These are phyloP conservation scores for Amanita thiersii DNA, from an alignment of 768 basidiomycete genomes.

Conservation along the genomic window DNA sequence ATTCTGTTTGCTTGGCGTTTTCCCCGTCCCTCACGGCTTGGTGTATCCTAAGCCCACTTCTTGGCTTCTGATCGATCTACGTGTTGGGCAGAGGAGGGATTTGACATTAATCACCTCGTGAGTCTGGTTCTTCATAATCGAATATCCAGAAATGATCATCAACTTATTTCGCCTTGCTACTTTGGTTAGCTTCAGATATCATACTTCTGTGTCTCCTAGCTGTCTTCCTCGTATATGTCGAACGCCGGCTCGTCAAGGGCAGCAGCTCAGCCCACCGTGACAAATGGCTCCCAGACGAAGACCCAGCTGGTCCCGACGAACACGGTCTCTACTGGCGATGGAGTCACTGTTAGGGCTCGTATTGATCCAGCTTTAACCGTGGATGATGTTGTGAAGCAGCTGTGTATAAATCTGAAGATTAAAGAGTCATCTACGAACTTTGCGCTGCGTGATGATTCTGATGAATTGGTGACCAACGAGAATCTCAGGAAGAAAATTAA, in stretches of 20 bases:
- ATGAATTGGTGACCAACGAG: slow-evolving; percentile 81
- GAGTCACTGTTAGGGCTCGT: slow-evolving; percentile 68
- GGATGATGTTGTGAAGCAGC: slow-evolving; percentile 76
- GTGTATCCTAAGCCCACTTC: too few relatives aligned
- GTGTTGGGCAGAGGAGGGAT: too few relatives aligned
- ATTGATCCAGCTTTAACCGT: slow-evolving; percentile 82
- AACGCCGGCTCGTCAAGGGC: not conserved
- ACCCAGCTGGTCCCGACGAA: slow-evolving; percentile 68
- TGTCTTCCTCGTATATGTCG: not conserved
- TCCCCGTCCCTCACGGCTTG: too few relatives aligned
- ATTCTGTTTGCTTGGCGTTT: too few relatives aligned
- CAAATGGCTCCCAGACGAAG: slow-evolving; percentile 10
- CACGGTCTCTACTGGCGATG: slow-evolving; percentile 71
- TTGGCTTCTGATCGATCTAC: too few relatives aligned
- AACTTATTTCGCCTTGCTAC: not conserved
- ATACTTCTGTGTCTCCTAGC: not conserved
- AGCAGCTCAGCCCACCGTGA: not conserved
- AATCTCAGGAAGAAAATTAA: slow-evolving; percentile 80
- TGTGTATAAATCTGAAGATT: slow-evolving; percentile 75
- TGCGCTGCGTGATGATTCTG: slow-evolving; percentile 74
- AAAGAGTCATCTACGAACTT: slow-evolving; percentile 65
- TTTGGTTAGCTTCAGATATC: too few relatives aligned
- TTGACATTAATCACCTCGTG: too few relatives aligned
- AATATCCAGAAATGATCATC: not conserved
- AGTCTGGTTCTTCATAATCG: not conserved